These are phyloP conservation scores for Cryphonectria carpinicola DNA, from an alignment of 2,329 filamentous ascomycete species.

Conservation along the genomic window DNA sequence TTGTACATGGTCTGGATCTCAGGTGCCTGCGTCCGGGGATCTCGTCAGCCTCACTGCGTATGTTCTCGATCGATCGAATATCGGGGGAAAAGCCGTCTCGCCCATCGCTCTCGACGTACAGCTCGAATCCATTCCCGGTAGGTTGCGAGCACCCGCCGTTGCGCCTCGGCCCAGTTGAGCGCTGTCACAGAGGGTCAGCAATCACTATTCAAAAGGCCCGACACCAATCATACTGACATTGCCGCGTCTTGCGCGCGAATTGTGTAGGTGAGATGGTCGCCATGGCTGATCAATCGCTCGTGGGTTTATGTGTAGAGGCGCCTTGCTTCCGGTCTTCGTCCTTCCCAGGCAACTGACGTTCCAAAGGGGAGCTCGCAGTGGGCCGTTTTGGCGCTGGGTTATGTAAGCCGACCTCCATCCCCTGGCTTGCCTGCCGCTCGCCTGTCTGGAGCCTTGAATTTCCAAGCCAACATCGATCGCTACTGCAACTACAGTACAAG, in stretches of 20 bases:
- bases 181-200: constrained; percentile 60
- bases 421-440: constrained; percentile 7
- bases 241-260: constrained; percentile 79
- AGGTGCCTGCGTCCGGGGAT: constrained; percentile 68
- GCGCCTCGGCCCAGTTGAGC: constrained; percentile 86
- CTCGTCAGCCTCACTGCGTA: constrained; percentile 16
- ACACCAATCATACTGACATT: constrained; percentile 61
- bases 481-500: neutral
- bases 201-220: neutral
- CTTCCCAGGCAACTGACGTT: constrained; percentile 26
- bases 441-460: constrained; percentile 17
- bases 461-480: constrained; percentile 9
- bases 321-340: constrained; percentile 36
- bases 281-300: constrained; percentile 49
- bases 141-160: constrained; percentile 80
- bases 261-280: constrained; percentile 94
- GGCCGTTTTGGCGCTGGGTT: constrained; percentile 14
- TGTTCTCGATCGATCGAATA: neutral
- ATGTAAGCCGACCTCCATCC: neutral
- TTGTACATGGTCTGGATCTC: constrained; percentile 98
- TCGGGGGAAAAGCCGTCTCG: constrained; percentile 11
- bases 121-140: constrained; percentile 97
- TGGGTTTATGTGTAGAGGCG: constrained; percentile 35
- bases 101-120: constrained; percentile 64
- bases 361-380: constrained; percentile 19